Evolutionary conservation across 1,139 yeast genomes (phyloP), one percentile per base, ranked within the genome.

Genomic region (Debaryomycetaceae sp.): DNA sequence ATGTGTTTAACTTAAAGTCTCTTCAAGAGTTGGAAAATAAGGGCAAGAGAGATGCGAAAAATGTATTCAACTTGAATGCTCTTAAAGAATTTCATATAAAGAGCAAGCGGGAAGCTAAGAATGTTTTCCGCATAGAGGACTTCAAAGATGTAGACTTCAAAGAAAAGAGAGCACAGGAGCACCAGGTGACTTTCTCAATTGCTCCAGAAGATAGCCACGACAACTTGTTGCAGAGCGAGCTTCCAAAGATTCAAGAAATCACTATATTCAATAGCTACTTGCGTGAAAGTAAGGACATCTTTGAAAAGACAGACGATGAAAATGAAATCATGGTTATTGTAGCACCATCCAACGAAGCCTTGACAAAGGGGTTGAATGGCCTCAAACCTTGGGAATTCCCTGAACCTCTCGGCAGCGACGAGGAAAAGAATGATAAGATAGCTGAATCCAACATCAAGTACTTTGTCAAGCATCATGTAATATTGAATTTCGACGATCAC

Each of bases 301-400:
- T 73, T 22, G 40, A 52, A 18, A 66, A 63, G 46, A 73, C 78
- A 38, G 79, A 73, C 37, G 51, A 56, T 28, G 49, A 58, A 17
- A 47, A 59, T 22, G 58, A 58, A 44, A 55, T 65, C 33, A 61
- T 78, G 60, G 67, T 75, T 47, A 63, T 83, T 6, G 72, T 83
- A 50, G 82, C 87, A 3, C 89, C 91, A 5, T 65, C 76, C 2
- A 76, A 83, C 52, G 57, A 59, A 16, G 86, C 86, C 4, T 63
- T 83, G 19, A 61, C 53, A 29, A 45, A 43, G 26, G 58, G 61
- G 56, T 47, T 59, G 50, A 29, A 54, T 61, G 58, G 55, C 43
- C 36, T 59, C 44, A 83, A 83, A 52, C 89, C 89, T 29, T 83
- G 89, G 89, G 80, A 81, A 52, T 83, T 80, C 55, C 89, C 91